Conservation (phyloP, 2,329 filamentous ascomycete genomes). For the Intubia oerlemansii region DNA sequence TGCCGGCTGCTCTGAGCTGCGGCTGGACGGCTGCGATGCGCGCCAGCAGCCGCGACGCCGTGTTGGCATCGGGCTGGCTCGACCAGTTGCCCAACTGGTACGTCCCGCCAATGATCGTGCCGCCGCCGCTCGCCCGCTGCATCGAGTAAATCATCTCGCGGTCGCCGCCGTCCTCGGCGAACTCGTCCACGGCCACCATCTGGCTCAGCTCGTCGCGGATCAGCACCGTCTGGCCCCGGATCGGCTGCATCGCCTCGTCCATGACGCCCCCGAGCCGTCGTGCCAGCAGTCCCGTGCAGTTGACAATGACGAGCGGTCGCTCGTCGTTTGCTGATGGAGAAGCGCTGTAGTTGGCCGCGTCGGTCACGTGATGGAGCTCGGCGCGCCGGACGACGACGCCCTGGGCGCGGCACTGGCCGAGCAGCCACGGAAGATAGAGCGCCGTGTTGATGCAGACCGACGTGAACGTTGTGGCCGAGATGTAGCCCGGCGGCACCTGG, state of each 20-base stretch:
- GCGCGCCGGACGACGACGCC: constrained; percentile 48
- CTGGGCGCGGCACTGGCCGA: constrained; percentile 55
- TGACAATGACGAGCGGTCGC: constrained; percentile 47
- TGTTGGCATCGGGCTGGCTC: constrained; percentile 52
- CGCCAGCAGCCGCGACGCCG: constrained; percentile 70
- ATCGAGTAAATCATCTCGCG: constrained; percentile 59
- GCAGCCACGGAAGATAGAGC: constrained; percentile 70
- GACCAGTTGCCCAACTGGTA: constrained; percentile 69
- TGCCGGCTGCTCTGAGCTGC: constrained; percentile 28
- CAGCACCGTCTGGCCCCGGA: constrained; percentile 63
- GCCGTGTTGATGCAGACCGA: constrained; percentile 84
- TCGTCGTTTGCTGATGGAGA: too few relatives aligned
- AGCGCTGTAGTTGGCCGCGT: constrained; percentile 42
- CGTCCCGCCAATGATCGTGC: constrained; percentile 70
- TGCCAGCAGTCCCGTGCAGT: constrained; percentile 65
- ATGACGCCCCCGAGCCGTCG: constrained; percentile 60
- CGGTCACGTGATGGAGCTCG: constrained; percentile 45
- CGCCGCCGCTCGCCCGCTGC: constrained; percentile 59
- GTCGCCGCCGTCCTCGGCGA: constrained; percentile 37
- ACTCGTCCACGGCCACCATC: constrained; percentile 52
- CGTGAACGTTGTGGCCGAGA: constrained; percentile 55
- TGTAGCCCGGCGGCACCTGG: constrained; percentile 40
- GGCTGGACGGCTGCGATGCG: constrained; percentile 46
- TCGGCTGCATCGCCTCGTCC: constrained; percentile 52
- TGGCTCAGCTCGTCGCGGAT: constrained; percentile 56